phyloP scores from a whole-genome alignment of 768 basidiomycete species.

The button mushroom (Agaricus bisporus) region DNA sequence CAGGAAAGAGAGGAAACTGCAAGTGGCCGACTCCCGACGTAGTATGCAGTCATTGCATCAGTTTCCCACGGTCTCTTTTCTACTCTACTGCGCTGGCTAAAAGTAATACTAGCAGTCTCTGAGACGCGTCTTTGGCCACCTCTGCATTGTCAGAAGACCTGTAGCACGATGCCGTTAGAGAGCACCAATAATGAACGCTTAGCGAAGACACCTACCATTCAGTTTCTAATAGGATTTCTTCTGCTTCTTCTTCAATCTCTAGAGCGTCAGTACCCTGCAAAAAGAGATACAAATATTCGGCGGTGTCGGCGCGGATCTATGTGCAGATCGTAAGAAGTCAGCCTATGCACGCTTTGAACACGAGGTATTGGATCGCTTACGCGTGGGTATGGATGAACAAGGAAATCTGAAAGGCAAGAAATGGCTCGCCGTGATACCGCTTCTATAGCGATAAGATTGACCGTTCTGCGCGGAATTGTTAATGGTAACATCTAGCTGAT shows the following conservation, averaged over 20 bases:
- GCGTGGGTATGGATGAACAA: constrained; percentile 76
- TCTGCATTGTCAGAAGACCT: constrained; percentile 45
- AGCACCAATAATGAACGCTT: not conserved
- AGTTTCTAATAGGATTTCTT: constrained; percentile 71
- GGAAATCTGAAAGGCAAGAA: constrained; percentile 47
- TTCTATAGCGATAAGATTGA: constrained; percentile 54
- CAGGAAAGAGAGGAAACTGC: no score
- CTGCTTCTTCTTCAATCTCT: constrained; percentile 55
- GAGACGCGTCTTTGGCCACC: constrained; percentile 33
- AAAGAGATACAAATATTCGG: constrained; percentile 77
- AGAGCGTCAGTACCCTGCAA: constrained; percentile 65
- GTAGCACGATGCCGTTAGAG: not conserved
- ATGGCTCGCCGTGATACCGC: constrained; percentile 39
- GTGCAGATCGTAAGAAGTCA: constrained; percentile 6
- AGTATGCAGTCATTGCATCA: constrained; percentile 1
- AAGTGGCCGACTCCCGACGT: no score
- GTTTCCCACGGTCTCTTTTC: constrained; percentile 7
- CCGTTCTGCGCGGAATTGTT: constrained; percentile 39
- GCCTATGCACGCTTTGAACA: constrained; percentile 11
- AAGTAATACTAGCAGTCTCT: constrained; percentile 27
- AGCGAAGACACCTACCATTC: constrained; percentile 55
- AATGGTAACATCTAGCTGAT: not conserved
- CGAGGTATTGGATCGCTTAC: constrained; percentile 35
- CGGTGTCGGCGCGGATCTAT: constrained; percentile 74
- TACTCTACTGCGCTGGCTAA: not conserved